These are phyloP conservation scores for Pulveroboletus frians DNA, from an alignment of 768 basidiomycete genomes.

Conservation along the genomic window DNA sequence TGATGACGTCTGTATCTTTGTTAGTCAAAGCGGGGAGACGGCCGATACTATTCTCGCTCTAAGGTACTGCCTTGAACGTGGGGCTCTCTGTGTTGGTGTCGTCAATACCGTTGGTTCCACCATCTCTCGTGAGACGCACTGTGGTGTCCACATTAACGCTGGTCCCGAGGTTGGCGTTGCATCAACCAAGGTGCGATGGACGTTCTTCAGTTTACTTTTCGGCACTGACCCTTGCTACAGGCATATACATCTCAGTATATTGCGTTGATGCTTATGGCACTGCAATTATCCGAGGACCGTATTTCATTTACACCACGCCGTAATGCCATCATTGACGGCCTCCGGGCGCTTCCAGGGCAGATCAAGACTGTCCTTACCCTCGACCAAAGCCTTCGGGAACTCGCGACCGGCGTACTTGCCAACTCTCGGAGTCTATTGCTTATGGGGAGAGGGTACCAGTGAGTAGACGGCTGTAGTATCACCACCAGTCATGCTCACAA, in stretches of 20 bases:
- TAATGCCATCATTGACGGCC: constrained; percentile 87
- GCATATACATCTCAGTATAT: constrained; percentile 99
- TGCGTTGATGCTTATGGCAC: constrained; percentile 96
- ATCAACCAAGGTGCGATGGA: constrained; percentile 73
- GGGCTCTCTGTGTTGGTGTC: constrained; percentile 93
- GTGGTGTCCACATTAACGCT: constrained; percentile 99
- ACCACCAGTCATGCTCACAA: neutral
- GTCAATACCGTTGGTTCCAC: constrained; percentile 99
- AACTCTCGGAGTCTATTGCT: constrained; percentile 85
- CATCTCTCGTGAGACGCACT: constrained; percentile 96
- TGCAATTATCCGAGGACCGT: constrained; percentile 95
- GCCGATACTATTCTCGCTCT: constrained; percentile 96
- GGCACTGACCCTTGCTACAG: constrained; percentile 32
- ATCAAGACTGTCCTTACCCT: constrained; percentile 83
- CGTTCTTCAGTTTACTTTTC: neutral
- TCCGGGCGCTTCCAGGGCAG: constrained; percentile 84
- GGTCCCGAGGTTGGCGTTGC: constrained; percentile 99
- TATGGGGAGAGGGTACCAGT: constrained; percentile 99
- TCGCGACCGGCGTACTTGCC: constrained; percentile 72
- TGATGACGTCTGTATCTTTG: constrained; percentile 94
- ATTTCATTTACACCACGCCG: constrained; percentile 89
- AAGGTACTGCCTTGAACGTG: constrained; percentile 94
- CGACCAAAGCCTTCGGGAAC: constrained; percentile 71
- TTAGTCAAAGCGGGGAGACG: constrained; percentile 97
- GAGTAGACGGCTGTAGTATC: constrained; percentile 23